These are phyloP conservation scores for Avicennia marina DNA, from an alignment of 257 asterid species.

Conservation along the genomic window DNA sequence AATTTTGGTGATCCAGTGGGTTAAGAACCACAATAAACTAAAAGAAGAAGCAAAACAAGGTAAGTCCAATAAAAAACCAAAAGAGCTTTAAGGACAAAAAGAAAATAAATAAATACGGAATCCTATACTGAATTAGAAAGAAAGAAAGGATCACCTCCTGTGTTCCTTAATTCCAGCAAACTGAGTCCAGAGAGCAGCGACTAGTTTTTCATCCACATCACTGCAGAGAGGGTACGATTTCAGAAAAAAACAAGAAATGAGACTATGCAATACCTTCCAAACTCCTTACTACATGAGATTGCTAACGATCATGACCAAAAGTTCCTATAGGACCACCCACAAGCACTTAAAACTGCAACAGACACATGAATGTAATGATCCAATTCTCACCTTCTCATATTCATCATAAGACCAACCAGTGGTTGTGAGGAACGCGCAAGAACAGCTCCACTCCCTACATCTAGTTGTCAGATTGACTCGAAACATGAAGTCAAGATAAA, in stretches of 20 bases:
- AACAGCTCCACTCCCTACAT: constrained; percentile 89
- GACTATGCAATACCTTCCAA: constrained; percentile 5
- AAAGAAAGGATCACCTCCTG: constrained; percentile 45
- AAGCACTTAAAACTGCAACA: constrained; percentile 8
- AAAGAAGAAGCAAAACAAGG: too few species aligned
- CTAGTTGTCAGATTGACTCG: constrained; percentile 23
- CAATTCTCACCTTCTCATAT: constrained; percentile 78
- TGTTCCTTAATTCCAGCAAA: constrained; percentile 66
- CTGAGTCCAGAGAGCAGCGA: constrained; percentile 81
- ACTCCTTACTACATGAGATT: not conserved
- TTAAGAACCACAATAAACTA: too few species aligned
- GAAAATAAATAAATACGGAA: constrained; percentile 1
- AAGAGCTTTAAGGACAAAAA: not conserved
- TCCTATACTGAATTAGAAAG: constrained; percentile 12
- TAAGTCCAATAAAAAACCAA: constrained; percentile 13
- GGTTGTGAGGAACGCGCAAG: constrained; percentile 98
- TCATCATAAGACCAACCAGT: constrained; percentile 96
- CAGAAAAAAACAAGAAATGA: constrained; percentile 9
- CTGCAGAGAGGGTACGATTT: constrained; percentile 42
- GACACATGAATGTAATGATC: constrained; percentile 5
- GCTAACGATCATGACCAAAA: constrained; percentile 3
- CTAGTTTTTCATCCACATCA: constrained; percentile 88
- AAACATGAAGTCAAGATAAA: constrained; percentile 16
- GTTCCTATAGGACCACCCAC: constrained; percentile 3
- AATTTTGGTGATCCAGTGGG: too few species aligned